phyloP scores from a whole-genome alignment of 2,329 filamentous ascomycete species.

The Zymoseptoria brevis region DNA sequence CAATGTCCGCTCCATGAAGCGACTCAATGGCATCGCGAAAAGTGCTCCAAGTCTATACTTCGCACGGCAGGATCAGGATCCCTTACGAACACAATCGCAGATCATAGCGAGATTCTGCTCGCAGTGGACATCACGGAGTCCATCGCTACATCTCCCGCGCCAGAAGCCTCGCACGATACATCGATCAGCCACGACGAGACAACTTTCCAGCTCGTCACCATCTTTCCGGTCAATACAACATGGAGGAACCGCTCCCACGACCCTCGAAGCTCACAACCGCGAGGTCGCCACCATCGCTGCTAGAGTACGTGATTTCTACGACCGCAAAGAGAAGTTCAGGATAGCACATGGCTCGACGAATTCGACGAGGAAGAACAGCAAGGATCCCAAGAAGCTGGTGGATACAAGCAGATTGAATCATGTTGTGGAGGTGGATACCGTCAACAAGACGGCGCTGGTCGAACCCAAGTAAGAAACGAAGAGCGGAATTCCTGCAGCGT shows the following conservation, averaged over 20 bases:
- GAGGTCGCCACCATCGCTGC: constrained; percentile 40
- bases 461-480: constrained; percentile 47
- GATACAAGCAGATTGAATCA: constrained; percentile 58
- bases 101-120: not conserved
- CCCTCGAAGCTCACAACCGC: constrained; percentile 12
- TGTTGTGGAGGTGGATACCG: constrained; percentile 53
- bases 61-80: not conserved
- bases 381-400: constrained; percentile 40
- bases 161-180: not conserved
- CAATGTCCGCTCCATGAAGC: not conserved
- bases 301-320: constrained; percentile 43
- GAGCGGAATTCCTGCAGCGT: too few relatives aligned
- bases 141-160: not conserved
- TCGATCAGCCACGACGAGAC: not conserved
- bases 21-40: not conserved
- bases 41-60: not conserved
- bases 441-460: constrained; percentile 51
- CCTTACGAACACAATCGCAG: not conserved
- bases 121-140: not conserved
- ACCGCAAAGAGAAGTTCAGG: constrained; percentile 54
- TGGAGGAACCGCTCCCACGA: constrained; percentile 16
- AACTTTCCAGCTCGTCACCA: not conserved
- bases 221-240: not conserved
- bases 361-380: constrained; percentile 53
- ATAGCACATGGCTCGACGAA: constrained; percentile 72